phyloP scores from a whole-genome alignment of 345 rosid genomes.

The Ceriops tagal region DNA sequence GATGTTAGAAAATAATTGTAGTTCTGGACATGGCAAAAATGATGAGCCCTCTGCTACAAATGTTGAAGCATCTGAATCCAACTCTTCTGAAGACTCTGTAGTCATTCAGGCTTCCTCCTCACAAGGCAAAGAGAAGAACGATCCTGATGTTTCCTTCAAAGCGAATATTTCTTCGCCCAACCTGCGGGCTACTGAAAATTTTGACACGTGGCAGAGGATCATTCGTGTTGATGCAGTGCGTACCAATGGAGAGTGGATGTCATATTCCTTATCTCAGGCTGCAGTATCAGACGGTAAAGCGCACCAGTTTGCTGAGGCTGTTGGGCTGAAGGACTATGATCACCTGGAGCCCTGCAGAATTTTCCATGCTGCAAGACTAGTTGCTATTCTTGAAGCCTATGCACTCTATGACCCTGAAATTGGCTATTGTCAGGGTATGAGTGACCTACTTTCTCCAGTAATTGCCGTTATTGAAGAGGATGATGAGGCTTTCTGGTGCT shows the following conservation, averaged over 20 bases:
- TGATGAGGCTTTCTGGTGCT: constrained; percentile 95
- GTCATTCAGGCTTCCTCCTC: constrained; percentile 44
- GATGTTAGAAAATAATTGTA: background rate
- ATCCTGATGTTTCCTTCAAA: constrained; percentile 26
- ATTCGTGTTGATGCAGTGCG: constrained; percentile 98
- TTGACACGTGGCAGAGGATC: constrained; percentile 81
- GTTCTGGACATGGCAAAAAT: background rate
- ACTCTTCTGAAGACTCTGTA: constrained; percentile 64
- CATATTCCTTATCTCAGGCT: constrained; percentile 55
- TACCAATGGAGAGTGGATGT: constrained; percentile 80
- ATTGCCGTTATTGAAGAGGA: constrained; percentile 69
- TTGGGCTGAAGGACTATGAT: constrained; percentile 69
- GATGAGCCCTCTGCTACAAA: background rate
- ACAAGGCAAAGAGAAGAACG: constrained; percentile 41
- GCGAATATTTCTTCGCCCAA: constrained; percentile 33
- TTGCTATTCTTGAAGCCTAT: constrained; percentile 92
- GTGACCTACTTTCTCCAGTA: constrained; percentile 92
- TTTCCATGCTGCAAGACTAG: constrained; percentile 90
- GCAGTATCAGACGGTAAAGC: constrained; percentile 61
- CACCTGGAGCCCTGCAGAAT: constrained; percentile 73
- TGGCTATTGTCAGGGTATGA: constrained; percentile 99
- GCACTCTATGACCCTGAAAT: constrained; percentile 83
- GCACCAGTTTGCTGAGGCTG: constrained; percentile 60
- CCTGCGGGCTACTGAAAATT: constrained; percentile 49
- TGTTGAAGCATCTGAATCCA: constrained; percentile 59